These are phyloP conservation scores for Schizonepeta tenuifolia DNA, from an alignment of 257 asterid species.

Conservation along the genomic window DNA sequence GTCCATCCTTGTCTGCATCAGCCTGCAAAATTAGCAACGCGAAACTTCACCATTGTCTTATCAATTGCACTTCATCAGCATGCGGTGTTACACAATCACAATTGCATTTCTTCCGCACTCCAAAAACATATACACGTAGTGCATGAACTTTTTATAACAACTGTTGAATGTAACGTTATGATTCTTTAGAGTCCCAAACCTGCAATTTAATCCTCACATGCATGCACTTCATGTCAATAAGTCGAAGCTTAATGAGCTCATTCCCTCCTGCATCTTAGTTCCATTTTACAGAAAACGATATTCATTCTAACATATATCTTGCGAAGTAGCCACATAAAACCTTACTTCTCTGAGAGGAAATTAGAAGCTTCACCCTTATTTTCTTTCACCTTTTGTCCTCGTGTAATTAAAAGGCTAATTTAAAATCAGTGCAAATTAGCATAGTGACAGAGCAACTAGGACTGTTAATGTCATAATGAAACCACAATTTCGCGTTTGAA, in stretches of 20 bases:
- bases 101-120: too few species aligned
- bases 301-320: background rate
- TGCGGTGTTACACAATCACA: background rate
- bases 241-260: background rate
- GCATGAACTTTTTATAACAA: too few species aligned
- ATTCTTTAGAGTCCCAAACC: background rate
- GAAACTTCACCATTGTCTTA: constrained; percentile 19
- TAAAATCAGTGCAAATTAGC: background rate
- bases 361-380: background rate
- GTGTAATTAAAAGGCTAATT: background rate
- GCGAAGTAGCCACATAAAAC: background rate
- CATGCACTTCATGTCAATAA: background rate
- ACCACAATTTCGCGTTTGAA: background rate
- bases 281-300: background rate
- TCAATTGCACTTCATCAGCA: constrained; percentile 8
- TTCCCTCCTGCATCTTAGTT: background rate
- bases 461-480: background rate
- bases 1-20: constrained; percentile 84
- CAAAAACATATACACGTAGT: too few species aligned
- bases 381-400: background rate
- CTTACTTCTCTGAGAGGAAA: background rate
- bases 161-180: background rate
- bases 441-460: background rate
- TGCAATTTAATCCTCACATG: background rate
- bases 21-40: constrained; percentile 57